phyloP scores from a whole-genome alignment of 2,329 filamentous ascomycete genomes.

The Conoideocrella luteorostrata region DNA sequence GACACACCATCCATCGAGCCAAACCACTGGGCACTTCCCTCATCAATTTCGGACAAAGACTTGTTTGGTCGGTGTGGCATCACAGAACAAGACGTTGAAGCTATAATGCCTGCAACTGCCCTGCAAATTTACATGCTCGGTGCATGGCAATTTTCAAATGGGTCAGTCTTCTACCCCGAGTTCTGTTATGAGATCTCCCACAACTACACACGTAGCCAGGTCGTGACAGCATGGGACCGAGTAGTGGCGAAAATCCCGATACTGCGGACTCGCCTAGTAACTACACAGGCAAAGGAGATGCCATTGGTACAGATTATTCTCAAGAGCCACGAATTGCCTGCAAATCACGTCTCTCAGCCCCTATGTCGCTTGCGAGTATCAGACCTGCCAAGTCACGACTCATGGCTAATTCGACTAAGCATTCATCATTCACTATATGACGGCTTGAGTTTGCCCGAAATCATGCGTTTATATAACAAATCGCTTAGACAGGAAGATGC shows the following conservation, averaged over 20 bases:
- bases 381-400: conserved; percentile 6
- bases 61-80: conserved; percentile 38
- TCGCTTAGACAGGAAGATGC: background rate
- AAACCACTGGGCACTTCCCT: conserved; percentile 23
- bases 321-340: conserved; percentile 9
- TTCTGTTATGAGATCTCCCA: conserved; percentile 56
- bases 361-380: conserved; percentile 18
- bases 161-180: conserved; percentile 64
- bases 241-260: conserved; percentile 54
- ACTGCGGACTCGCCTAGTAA: conserved; percentile 61
- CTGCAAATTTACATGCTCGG: conserved; percentile 79
- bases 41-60: conserved; percentile 28
- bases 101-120: conserved; percentile 61
- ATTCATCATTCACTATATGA: conserved; percentile 90
- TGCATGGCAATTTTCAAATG: conserved; percentile 63
- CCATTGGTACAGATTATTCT: conserved; percentile 61
- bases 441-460: conserved; percentile 64
- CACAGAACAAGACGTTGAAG: conserved; percentile 40
- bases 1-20: background rate
- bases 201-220: conserved; percentile 24
- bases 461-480: conserved; percentile 38
- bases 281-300: conserved; percentile 35
- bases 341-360: conserved; percentile 9
- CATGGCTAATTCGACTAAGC: conserved; percentile 39
- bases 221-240: conserved; percentile 55